Evolutionary conservation across 2,329 filamentous ascomycete genomes (phyloP), one percentile per base, ranked within the genome.

Genomic region (Endothia cerciana): DNA sequence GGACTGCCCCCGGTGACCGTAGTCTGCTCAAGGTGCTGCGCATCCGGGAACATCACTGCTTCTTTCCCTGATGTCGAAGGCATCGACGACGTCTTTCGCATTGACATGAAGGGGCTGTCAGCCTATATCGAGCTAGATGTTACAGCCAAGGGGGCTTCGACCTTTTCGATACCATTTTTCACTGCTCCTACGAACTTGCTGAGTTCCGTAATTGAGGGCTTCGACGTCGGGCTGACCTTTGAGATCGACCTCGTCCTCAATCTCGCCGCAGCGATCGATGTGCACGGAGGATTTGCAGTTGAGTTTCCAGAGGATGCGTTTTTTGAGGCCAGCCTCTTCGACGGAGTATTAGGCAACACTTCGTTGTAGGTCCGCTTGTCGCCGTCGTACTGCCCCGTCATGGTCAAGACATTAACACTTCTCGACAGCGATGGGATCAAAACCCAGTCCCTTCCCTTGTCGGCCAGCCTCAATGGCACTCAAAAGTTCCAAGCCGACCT

Each of bases 41-140:
- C 64, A 36, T 41, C 55, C n/a, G 64, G 64, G 8, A 49, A 43
- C n/a, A 51, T 66, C 36, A 59, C 41, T 11, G 60, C 64, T 1
- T 57, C 64, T 11, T 30, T 66, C 41, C 57, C 59, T 22, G 64
- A 65, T 36, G 38, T 30, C 8, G 43, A 22, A 19, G 51, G 47
- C 30, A 25, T 57, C 7, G 51, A 66, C 51, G 59, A 60, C 28
- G 36, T 40, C 11, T 38, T 66, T 5, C 60, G 64, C 25, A 51
- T 66, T 40, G 59, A 66, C 55, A 33, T 66, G 45, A 62, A 25
- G n/a, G 64, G 53, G 5, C 36, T 66, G 28, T 47, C 40, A n/a
- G 64, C 59, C 40, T 62, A 47, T 41, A 36, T 66, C 36, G 64
- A 66, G 13, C 43, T 66, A 15, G 64, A 66, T 22, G 43, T 62